Percentiles rank a stretch among this genome's conserved stretches.
Conservation (phyloP, 2,329 filamentous ascomycete species). For the Aspergillus fructus region DNA sequence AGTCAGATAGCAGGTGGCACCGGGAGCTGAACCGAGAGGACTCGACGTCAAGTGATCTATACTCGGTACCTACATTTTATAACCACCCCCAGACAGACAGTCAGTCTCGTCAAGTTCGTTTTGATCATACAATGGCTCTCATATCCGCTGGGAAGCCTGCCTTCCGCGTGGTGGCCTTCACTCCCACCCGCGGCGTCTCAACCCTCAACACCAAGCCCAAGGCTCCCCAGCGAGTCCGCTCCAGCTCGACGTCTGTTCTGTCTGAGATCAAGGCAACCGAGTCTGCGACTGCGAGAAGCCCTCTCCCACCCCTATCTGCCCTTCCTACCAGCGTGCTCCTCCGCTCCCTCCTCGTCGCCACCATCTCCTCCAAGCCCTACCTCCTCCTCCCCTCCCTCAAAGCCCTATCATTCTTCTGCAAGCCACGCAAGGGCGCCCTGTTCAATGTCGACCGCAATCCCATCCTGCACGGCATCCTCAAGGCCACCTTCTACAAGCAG, state of each 20-base stretch:
- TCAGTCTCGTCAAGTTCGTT: no score
- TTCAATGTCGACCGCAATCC: conserved; percentile 76
- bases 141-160: not conserved
- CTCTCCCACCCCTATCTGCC: conserved; percentile 23
- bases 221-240: conserved; percentile 9
- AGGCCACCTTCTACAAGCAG: conserved; percentile 70
- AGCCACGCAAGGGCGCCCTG: conserved; percentile 49
- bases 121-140: not conserved
- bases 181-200: not conserved
- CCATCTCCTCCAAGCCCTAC: conserved; percentile 50
- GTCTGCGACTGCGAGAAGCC: not conserved
- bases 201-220: not conserved
- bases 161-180: not conserved
- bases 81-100: no score
- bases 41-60: no score
- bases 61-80: no score
- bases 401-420: conserved; percentile 66
- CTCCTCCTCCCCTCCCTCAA: conserved; percentile 69
- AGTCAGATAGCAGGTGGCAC: no score
- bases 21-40: no score
- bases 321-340: conserved; percentile 39
- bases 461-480: conserved; percentile 67
- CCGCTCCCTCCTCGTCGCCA: conserved; percentile 46
- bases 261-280: conserved; percentile 9
- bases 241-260: conserved; percentile 19